These are phyloP conservation scores for Hansenula lynferdii DNA, from an alignment of 1,139 yeast genomes.

Conservation along the genomic window DNA sequence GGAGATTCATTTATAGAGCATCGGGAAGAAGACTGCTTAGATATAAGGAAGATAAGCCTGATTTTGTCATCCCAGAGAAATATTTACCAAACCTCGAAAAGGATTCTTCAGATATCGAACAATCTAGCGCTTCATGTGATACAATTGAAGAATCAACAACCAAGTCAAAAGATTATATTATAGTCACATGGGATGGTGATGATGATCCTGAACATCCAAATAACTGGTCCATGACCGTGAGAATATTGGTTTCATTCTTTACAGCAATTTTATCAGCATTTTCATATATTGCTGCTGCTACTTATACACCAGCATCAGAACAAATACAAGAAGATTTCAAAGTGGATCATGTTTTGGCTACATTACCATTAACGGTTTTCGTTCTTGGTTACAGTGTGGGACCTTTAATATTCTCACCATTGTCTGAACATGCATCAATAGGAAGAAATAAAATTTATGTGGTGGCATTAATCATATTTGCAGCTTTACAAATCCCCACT, in stretches of 20 bases:
- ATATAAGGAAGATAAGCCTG: neutral
- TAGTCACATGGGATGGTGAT: conserved; percentile 61
- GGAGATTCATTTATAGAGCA: neutral
- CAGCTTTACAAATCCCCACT: conserved; percentile 55
- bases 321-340: conserved; percentile 37
- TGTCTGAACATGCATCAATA: conserved; percentile 43
- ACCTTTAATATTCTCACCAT: conserved; percentile 49
- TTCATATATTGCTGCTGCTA: conserved; percentile 59
- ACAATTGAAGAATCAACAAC: too few species aligned
- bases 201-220: conserved; percentile 55
- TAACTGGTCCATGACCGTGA: conserved; percentile 45
- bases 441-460: conserved; percentile 55
- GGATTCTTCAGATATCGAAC: neutral
- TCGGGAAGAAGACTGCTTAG: neutral
- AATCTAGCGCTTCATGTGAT: neutral
- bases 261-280: conserved; percentile 43
- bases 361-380: conserved; percentile 49
- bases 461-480: conserved; percentile 46
- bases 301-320: conserved; percentile 52
- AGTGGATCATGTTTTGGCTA: conserved; percentile 39
- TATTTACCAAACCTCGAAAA: neutral
- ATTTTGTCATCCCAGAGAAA: neutral
- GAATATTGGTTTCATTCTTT: conserved; percentile 34
- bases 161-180: neutral
- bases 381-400: conserved; percentile 56